Evolutionary conservation across 2,329 filamentous ascomycete species (phyloP), one percentile per base, ranked within the genome.

Genomic region (Fusarium transvaalense): DNA sequence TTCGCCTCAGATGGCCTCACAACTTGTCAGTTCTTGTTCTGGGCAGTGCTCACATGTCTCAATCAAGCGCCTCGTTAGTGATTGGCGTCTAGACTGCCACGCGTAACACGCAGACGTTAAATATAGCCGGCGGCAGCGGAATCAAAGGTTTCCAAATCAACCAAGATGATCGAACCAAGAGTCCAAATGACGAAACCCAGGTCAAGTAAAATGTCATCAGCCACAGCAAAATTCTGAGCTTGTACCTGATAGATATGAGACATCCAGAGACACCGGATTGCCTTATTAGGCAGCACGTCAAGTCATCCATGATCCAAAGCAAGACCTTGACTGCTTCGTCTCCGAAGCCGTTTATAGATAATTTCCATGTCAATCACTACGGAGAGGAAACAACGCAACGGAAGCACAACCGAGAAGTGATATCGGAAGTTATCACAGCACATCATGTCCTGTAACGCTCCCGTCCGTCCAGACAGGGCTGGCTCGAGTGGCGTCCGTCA

Each of bases 401-500:
- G 57, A 51, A 54, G 12, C 52, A 45, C 42, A 55, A n/a, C 56
- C 47, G 56, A 39, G 19, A 59, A 64, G 59, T 59, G 52, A 59
- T 52, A 59, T 64, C 60, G 21, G 10, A 23, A 14, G 35, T 59
- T 59, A 64, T 64, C 45, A 66, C 48, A 55, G 52, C 23, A 60
- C 27, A 58, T 53, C 57, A 58, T 66, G 61, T 15, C 43, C 37
- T 53, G 51, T 34, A 55, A 39, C 35, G 35, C 63, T 59, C 59
- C 25, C 64, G 31, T 43, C 57, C 56, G 42, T 51, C 58, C 57
- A 46, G 35, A 51, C 55, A 65, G 51, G 50, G 61, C 61, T 58
- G 43, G 55, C 37, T 58, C 37, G 14, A 54, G 66, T 71, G 57
- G 70, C 68, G 65, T 48, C 38, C 57, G 41, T 60, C 55, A 69